phyloP scores from a whole-genome alignment of 805 yeast genomes.

The Wickerhamiella azymoides region DNA sequence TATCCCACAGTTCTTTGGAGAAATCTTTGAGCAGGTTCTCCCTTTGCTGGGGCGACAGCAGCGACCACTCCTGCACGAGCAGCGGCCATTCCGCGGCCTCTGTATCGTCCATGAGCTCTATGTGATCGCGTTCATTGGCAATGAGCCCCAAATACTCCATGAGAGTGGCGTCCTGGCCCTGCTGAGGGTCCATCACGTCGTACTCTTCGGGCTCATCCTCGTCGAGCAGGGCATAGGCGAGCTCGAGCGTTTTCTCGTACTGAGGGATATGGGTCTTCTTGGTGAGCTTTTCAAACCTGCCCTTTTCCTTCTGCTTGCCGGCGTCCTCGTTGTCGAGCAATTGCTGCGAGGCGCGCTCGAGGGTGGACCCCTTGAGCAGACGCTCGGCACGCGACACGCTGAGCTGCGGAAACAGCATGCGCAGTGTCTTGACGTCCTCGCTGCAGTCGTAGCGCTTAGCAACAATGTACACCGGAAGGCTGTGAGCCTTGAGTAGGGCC shows the following conservation, averaged over 20 bases:
- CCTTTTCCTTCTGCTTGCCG: neutral
- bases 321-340: slow-evolving; percentile 1
- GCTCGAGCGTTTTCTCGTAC: neutral
- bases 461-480: neutral
- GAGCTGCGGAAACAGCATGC: slow-evolving; percentile 4
- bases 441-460: slow-evolving; percentile 1
- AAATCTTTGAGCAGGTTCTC: neutral
- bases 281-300: neutral
- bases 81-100: neutral
- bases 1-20: neutral
- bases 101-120: neutral
- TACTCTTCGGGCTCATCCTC: slow-evolving; percentile 7
- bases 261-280: neutral
- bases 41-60: neutral
- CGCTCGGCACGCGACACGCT: neutral
- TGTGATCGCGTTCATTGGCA: neutral
- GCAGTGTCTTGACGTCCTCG: neutral
- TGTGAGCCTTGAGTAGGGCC: neutral
- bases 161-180: neutral
- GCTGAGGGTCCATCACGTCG: neutral
- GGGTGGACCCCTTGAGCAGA: neutral
- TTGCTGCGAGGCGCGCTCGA: slow-evolving; percentile 4
- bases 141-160: neutral
- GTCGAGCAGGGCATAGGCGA: slow-evolving; percentile 3
- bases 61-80: neutral